Percentiles rank a stretch among this genome's conserved stretches.
Evolutionary conservation across 495 filamentous ascomycete species (phyloP).

Genomic region (Achaetomiella virescens): DNA sequence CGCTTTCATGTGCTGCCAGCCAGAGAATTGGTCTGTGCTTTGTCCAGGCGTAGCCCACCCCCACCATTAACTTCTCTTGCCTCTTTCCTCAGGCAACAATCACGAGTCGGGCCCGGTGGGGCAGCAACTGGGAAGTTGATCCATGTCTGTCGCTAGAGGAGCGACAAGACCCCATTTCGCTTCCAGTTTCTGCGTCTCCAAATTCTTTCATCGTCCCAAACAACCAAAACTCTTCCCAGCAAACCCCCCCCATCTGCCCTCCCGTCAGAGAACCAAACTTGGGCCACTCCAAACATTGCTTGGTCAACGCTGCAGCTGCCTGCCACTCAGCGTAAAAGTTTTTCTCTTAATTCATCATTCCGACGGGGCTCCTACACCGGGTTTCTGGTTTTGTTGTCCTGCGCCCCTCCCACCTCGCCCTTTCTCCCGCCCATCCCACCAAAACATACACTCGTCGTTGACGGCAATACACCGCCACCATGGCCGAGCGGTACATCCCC

Average conservation of each 20-base stretch:
- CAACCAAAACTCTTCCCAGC: constrained; percentile 25
- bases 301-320: not conserved
- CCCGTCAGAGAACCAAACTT: constrained; percentile 50
- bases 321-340: not conserved
- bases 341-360: not conserved
- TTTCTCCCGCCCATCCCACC: constrained; percentile 28
- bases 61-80: not conserved
- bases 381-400: not conserved
- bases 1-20: constrained; percentile 3
- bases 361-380: not conserved
- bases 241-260: constrained; percentile 34
- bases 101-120: constrained; percentile 8
- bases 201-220: constrained; percentile 36
- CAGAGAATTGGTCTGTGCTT: not conserved
- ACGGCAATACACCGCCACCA: constrained; percentile 46
- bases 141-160: constrained; percentile 5
- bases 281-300: constrained; percentile 40
- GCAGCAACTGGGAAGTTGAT: not conserved
- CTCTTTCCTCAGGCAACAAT: constrained; percentile 1
- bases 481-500: constrained; percentile 98
- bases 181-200: constrained; percentile 32
- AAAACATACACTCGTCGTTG: constrained; percentile 23
- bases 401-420: constrained; percentile 11
- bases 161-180: constrained; percentile 17
- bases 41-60: not conserved